Base-by-base conservation (phyloP, 208 protist genomes). In the Trypanosoma mega region DNA sequence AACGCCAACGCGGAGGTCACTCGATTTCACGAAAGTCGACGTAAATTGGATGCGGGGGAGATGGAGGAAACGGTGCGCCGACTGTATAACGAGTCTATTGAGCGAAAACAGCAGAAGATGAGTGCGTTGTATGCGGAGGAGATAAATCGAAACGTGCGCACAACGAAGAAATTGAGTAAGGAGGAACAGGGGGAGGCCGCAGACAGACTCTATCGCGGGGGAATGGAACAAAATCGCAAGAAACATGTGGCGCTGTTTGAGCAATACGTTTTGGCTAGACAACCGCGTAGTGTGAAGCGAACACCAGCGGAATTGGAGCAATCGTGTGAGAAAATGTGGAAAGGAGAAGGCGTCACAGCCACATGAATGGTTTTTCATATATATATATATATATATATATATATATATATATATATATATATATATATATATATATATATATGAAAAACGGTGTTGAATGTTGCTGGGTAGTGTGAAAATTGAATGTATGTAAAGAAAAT, bases 211-310 rank as follows among this genome's bases (percentile, higher is more conserved):
- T 95, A 95, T 68, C 55, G 71, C 18, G 85, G 76, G 18, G 85
- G 84, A 7, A 92, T 94, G 85, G 71, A 84, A 55, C 65, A 76
- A 3, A 85, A 90, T 53, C 79, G 85, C 16, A 78, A 78, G 37
- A 85, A 82, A 62, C 82, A 89, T 57, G 87, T 89, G 43, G 72
- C 63, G 18, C 63, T 94, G 1, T 94, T 87, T 58, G 73, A 94
- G 43, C 71, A 90, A 60, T 92, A 78, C 57, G 85, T 94, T 12
- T 52, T 83, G 14, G 56, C 53, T 20, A 58, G 82, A 12, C 64
- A 65, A 34, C 45, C 55, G 11, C 63, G 67, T 12, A 16, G 69
- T 0, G 47, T 68, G 21, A 34, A 70, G 4, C 72, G 74, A 30
- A 80, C 74, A 5, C 18, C 37, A 7, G 74, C 39, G 29, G 68